Evolutionary conservation across 768 basidiomycete genomes (phyloP), one percentile per base, ranked within the genome.

Genomic region (Lactarius sanguifluus): DNA sequence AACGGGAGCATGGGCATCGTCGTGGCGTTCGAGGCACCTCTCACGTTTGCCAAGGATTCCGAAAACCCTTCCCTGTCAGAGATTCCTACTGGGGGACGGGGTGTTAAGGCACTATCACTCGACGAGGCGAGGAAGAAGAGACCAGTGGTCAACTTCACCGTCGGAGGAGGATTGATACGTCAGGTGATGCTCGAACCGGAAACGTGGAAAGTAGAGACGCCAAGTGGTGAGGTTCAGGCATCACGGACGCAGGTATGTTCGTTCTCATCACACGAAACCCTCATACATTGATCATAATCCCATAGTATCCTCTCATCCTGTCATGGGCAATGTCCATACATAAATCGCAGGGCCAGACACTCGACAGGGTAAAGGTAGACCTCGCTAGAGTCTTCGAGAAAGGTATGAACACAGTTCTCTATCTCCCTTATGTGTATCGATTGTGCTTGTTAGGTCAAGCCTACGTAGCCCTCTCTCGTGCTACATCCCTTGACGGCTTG

Each of bases 321-420:
- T 84, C 96, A 0, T 98, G 96, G 96, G 96, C 96, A 0, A 96
- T 98, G 93, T 92, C 90, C 57, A 98, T 98, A 69, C 97, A 99
- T 77, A 99, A 99, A 75, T 92, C 91, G 13, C 97, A 99, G 76
- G 97, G 97, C 12, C 97, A 98, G 76, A 98, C 97, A 0, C 81
- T 99, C 12, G 91, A 95, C 30, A 86, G 94, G 56, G 96, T 98
- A 71, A 96, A 91, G 74, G 96, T 98, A 54, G 96, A 98, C 73
- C 81, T 99, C 41, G 87, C 87, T 36, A 90, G 87, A 74, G 91
- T 98, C 5, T 99, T 99, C 73, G 97, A 94, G 77, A 94, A 92
- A 77, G 93, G 91, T 86, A 59, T 28, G 80, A 68, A 2, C n/a
- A 20, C 50, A 32, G 12, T 23, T 25, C 50, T 12, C 30, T 65